Evolutionary conservation across 306 rosid species (phyloP), one percentile per base, ranked within the genome.

Genomic region (Erythrophleum fordii): DNA sequence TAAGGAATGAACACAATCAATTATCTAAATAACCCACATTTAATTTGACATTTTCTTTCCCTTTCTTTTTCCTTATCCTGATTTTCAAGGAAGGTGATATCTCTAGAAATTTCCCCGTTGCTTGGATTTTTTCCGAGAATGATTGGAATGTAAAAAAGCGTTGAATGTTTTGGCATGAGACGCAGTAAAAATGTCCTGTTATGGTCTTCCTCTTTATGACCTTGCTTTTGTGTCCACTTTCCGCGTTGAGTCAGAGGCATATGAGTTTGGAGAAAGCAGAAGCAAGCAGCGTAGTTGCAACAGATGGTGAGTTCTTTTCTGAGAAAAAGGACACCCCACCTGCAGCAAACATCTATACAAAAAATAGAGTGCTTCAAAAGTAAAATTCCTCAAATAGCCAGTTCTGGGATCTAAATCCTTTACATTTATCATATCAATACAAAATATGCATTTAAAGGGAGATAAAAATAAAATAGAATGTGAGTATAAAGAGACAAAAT

Each of bases 251-350:
- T 81, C 77, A 72, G 80, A 64, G 70, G 73, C 52, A 82, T 82
- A 74, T 66, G 92, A 82, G 82, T 83, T 86, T 77, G 67, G 80
- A 76, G 83, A 49, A 89, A 87, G 95, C 88, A 82, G 8, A 66
- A 66, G 72, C 72, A 66, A 84, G 83, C 72, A 69, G 31, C 26
- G 78, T 44, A 59, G 9, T 11, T 11, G 84, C 82, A 72, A 81
- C 84, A 74, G 82, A 76, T 69, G 29, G 60, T 28, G 83, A 80
- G 87, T 85, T 70, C 69, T 77, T 68, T 76, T 83, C 83, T 55
- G 17, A 45, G 22, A 20, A 69, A 86, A 77, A 42, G 76, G 85
- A 83, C 87, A 55, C 41, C 69, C 75, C 75, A 84, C 70, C 85
- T 55, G 72, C 87, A 77, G 53, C 73, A 12, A 51, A 65, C 53